A percentile compares a stretch with the other conserved stretches of the same genome.
phyloP scores from a whole-genome alignment of 345 rosid genomes.

The Arabidopsis suecica region DNA sequence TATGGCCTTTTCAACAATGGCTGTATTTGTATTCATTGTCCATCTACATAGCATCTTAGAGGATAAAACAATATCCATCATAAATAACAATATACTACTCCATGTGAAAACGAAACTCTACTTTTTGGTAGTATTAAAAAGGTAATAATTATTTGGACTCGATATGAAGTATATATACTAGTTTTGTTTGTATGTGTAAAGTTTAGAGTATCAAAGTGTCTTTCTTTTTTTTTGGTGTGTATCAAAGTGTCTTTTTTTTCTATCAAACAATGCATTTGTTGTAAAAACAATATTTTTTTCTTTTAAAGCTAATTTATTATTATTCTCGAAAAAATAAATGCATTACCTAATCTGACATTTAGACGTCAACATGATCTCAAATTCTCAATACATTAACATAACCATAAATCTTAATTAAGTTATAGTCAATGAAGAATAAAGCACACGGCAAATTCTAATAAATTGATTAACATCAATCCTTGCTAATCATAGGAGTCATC shows the following conservation, averaged over 20 bases:
- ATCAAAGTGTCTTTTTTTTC: too few species aligned
- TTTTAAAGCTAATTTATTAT: too few species aligned
- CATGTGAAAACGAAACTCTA: conserved; percentile 30
- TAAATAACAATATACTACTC: conserved; percentile 10
- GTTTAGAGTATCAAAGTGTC: too few species aligned
- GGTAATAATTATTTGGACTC: conserved; percentile 18
- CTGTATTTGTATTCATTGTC: conserved; percentile 43
- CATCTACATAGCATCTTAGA: conserved; percentile 36
- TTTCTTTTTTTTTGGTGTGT: too few species aligned
- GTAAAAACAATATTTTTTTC: too few species aligned
- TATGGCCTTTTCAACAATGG: conserved; percentile 45
- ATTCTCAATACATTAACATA: background rate
- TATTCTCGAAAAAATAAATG: background rate
- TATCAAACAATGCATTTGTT: too few species aligned
- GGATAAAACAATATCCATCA: background rate
- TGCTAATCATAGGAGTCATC: background rate
- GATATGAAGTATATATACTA: background rate
- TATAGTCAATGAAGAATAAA: background rate
- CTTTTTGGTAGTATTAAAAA: conserved; percentile 32
- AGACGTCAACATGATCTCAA: background rate
- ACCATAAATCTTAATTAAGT: background rate
- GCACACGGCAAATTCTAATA: background rate
- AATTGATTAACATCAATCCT: background rate
- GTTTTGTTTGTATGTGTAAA: conserved; percentile 36
- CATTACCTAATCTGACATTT: background rate